Conservation (phyloP, 108 stramenopile species). For the Aurantiochytrium sp. region DNA sequence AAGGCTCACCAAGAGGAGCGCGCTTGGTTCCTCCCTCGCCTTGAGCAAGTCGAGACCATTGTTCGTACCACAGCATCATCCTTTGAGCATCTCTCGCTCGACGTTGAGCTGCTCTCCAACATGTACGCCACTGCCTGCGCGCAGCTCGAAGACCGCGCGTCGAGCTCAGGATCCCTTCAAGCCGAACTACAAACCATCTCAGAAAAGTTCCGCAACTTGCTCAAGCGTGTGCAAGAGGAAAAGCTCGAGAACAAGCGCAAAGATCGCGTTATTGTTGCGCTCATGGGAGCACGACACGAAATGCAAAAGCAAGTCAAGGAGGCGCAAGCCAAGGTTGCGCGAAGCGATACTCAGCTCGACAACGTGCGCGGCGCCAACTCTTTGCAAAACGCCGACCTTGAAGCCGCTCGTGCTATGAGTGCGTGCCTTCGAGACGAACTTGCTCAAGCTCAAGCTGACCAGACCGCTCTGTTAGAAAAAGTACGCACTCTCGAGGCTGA, state of each 20-base stretch:
- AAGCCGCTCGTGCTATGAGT: too few relatives aligned
- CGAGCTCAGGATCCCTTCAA: not conserved
- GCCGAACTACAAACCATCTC: not conserved
- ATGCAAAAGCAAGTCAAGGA: not conserved
- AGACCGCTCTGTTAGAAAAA: not conserved
- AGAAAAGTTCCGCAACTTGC: not conserved
- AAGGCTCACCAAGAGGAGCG: not conserved
- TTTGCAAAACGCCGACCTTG: not conserved
- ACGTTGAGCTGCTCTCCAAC: not conserved
- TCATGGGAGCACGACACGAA: conserved; percentile 2
- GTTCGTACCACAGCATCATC: not conserved
- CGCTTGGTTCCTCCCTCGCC: not conserved
- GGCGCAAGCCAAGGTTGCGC: not conserved
- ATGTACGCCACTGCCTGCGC: not conserved
- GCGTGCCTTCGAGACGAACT: not conserved
- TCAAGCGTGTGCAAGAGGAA: not conserved
- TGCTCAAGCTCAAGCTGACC: not conserved
- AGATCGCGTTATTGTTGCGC: not conserved
- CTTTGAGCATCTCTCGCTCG: not conserved
- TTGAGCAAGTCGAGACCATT: not conserved
- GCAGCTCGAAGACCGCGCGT: not conserved
- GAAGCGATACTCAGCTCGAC: not conserved
- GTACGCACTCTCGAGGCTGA: not conserved
- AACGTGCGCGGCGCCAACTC: not conserved
- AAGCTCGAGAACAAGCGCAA: not conserved